These are phyloP conservation scores for Lyophyllum decastes DNA, from an alignment of 768 basidiomycete species.

Conservation along the genomic window DNA sequence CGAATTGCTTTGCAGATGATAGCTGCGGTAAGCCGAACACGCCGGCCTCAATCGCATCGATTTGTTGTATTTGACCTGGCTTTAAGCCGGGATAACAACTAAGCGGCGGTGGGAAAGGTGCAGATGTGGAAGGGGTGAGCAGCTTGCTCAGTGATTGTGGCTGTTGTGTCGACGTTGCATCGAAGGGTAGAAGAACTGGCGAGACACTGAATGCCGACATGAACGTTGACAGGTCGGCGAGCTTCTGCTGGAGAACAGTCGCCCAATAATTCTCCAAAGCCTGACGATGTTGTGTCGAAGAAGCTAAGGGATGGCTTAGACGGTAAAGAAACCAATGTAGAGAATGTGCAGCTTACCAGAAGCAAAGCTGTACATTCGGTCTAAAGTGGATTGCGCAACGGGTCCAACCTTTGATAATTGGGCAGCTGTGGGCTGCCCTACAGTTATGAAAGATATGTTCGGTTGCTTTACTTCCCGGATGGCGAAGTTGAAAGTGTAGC, in stretches of 20 bases:
- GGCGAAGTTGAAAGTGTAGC: constrained; percentile 63
- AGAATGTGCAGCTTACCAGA: constrained; percentile 41
- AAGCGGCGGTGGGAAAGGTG: constrained; percentile 58
- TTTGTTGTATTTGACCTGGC: constrained; percentile 35
- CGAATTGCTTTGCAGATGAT: constrained; percentile 36
- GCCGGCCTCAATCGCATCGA: constrained; percentile 49
- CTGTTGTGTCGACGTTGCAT: constrained; percentile 42
- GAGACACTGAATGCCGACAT: constrained; percentile 45
- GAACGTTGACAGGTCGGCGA: constrained; percentile 45
- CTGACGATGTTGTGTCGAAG: constrained; percentile 50
- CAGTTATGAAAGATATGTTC: constrained; percentile 41
- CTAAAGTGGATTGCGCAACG: constrained; percentile 39
- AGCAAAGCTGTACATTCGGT: constrained; percentile 63
- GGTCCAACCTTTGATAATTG: constrained; percentile 47
- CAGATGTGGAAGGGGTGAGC: constrained; percentile 39
- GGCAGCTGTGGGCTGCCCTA: constrained; percentile 45
- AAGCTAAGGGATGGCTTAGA: constrained; percentile 40
- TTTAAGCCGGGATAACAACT: constrained; percentile 60
- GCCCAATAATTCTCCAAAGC: constrained; percentile 59
- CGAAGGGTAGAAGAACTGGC: constrained; percentile 58
- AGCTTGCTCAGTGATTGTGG: constrained; percentile 35
- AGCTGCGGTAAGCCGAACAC: constrained; percentile 50
- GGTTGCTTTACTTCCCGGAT: constrained; percentile 49
- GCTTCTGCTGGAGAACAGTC: constrained; percentile 46
- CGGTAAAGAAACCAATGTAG: neutral